These are phyloP conservation scores for Ceratocystis diversiconidia DNA, from an alignment of 2,329 filamentous ascomycete species.

Conservation along the genomic window DNA sequence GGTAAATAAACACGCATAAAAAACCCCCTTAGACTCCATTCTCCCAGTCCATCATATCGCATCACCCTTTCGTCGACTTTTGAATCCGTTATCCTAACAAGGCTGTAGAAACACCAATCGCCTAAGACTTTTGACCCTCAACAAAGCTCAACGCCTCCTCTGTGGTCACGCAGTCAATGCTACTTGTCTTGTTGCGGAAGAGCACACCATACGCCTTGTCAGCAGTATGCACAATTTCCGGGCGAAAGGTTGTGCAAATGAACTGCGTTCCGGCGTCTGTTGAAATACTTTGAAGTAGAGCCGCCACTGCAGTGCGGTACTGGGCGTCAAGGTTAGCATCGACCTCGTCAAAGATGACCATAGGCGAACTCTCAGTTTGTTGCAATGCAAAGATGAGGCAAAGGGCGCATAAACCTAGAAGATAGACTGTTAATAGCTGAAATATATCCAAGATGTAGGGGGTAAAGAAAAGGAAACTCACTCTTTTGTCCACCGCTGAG, in stretches of 20 bases:
- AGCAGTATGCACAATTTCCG: slow-evolving; percentile 87
- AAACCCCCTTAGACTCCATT: slow-evolving; percentile 1
- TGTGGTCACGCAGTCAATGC: slow-evolving; percentile 74
- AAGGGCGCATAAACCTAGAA: slow-evolving; percentile 77
- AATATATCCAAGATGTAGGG: neutral
- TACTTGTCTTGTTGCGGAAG: slow-evolving; percentile 86
- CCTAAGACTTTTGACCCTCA: slow-evolving; percentile 50
- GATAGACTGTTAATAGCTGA: slow-evolving; percentile 20
- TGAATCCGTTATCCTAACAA: neutral
- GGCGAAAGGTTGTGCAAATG: slow-evolving; percentile 96
- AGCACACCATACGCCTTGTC: slow-evolving; percentile 97
- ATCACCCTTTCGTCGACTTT: neutral
- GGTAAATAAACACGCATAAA: neutral
- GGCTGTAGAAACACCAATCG: neutral
- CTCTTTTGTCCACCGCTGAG: slow-evolving; percentile 96
- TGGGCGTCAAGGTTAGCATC: slow-evolving; percentile 97
- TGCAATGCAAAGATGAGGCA: slow-evolving; percentile 98
- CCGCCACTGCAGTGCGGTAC: slow-evolving; percentile 88
- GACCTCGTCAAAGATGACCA: slow-evolving; percentile 98
- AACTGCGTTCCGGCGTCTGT: slow-evolving; percentile 59
- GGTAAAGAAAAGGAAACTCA: slow-evolving; percentile 32
- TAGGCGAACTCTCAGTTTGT: slow-evolving; percentile 89
- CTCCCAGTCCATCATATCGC: neutral
- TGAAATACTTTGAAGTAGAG: slow-evolving; percentile 69
- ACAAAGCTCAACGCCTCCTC: slow-evolving; percentile 89